Evolutionary conservation across 139 green algal species (phyloP), one percentile per base, ranked within the genome.

Genomic region (Trebouxia sp.): DNA sequence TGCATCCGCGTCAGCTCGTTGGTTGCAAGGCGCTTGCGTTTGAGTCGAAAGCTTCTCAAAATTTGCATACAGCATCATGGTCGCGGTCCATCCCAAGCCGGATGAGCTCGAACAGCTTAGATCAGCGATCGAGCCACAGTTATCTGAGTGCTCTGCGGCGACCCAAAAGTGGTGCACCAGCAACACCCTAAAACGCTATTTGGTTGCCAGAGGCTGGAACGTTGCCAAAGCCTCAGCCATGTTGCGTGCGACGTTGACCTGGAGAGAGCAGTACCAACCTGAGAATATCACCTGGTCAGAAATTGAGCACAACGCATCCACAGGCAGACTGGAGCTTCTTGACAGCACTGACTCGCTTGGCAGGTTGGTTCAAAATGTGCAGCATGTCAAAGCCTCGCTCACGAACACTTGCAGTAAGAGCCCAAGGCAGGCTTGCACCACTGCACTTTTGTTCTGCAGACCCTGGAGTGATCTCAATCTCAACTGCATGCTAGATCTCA

Each of bases 151-250:
- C 28, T 74, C 88, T 24, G 35, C 80, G 1, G 75, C 75, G 26
- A 76, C 91, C 48, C 67, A 79, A 30, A 14, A 65, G 1, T 91
- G 88, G 62, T 92, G 87, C 88, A 94, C 85, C 32, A 80, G 86
- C 20, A 86, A 85, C 56, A 93, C 88, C 1, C 93, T 94, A 65
- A 87, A 93, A 26, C 85, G 92, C 10, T 96, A 95, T 82, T 67
- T 96, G 30, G 81, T 90, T 3, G 92, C 92, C 0, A 82, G 92
- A 80, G 84, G 42, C 30, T 95, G 92, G 89, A 87, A 92, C 65
- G 45, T 96, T 0, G 30, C 77, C 0, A 92, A 93, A n/a, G 92
- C 92, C 0, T 47, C 76, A 24, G 91, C 92, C 43, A 95, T 96
- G 92, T 86, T 92, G 26, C 39, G 48, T 1, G 84, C 79, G 5